A percentile compares a stretch with the other conserved stretches of the same genome.
These are phyloP conservation scores for Calocybe gangraenosa DNA, from an alignment of 768 basidiomycete species.

Conservation along the genomic window DNA sequence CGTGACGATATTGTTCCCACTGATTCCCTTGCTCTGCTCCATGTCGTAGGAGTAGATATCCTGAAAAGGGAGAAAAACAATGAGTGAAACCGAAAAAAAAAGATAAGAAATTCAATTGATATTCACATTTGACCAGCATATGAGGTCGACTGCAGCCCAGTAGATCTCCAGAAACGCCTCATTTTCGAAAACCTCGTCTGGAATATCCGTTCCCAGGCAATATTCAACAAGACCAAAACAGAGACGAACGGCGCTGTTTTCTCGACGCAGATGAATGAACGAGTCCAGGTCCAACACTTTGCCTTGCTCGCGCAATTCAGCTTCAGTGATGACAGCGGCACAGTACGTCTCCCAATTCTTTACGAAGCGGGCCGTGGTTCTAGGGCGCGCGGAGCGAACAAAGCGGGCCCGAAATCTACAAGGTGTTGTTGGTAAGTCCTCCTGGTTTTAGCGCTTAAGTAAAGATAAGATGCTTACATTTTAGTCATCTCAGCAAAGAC, in stretches of 20 bases:
- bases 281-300: constrained; percentile 50
- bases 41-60: constrained; percentile 72
- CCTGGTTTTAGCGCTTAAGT: background rate
- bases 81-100: background rate
- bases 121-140: constrained; percentile 69
- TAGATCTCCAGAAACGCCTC: constrained; percentile 49
- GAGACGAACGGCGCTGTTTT: constrained; percentile 63
- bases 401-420: constrained; percentile 52
- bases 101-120: background rate
- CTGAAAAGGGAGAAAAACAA: constrained; percentile 30
- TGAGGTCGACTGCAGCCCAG: constrained; percentile 58
- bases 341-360: constrained; percentile 53
- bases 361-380: constrained; percentile 44
- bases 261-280: constrained; percentile 57
- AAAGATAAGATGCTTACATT: constrained; percentile 39
- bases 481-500: constrained; percentile 54
- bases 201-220: constrained; percentile 56
- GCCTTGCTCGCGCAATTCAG: constrained; percentile 53
- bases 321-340: constrained; percentile 54
- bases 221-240: constrained; percentile 65
- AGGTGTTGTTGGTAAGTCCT: constrained; percentile 5
- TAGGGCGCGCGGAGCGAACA: constrained; percentile 39
- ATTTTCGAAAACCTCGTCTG: constrained; percentile 58
- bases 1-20: constrained; percentile 65
- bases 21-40: constrained; percentile 63